phyloP scores from a whole-genome alignment of 345 rosid genomes.

The Corchorus capsularis region DNA sequence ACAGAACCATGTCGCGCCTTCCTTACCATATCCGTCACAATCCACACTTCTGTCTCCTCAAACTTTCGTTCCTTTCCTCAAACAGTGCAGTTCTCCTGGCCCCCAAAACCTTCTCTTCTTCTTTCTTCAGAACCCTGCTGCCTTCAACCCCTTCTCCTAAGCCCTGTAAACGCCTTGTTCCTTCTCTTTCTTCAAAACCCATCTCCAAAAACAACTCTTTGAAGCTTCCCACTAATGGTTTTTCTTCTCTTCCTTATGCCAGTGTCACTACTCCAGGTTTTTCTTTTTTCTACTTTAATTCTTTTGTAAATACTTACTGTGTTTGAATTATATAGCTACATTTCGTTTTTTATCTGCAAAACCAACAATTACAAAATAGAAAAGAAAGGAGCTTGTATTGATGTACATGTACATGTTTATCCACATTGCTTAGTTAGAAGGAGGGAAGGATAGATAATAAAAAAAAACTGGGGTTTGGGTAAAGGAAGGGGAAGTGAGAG shows the following conservation, averaged over 20 bases:
- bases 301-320: not conserved
- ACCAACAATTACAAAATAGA: not conserved
- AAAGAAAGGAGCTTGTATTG: too few species aligned
- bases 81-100: slow-evolving; percentile 32
- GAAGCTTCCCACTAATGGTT: slow-evolving; percentile 29
- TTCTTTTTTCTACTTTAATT: not conserved
- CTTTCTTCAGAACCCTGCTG: slow-evolving; percentile 19
- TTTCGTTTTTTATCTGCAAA: not conserved
- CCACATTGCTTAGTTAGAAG: not conserved
- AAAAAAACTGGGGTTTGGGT: too few species aligned
- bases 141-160: slow-evolving; percentile 10
- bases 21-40: slow-evolving; percentile 16
- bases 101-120: slow-evolving; percentile 31
- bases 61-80: slow-evolving; percentile 22
- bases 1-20: slow-evolving; percentile 24
- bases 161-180: slow-evolving; percentile 21
- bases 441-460: too few species aligned
- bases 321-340: not conserved
- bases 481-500: too few species aligned
- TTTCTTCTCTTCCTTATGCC: slow-evolving; percentile 24
- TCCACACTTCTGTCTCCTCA: slow-evolving; percentile 28
- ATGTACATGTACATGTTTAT: not conserved
- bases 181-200: slow-evolving; percentile 35
- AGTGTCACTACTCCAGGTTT: slow-evolving; percentile 28
- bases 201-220: slow-evolving; percentile 27